A percentile compares a stretch with the other conserved stretches of the same genome.
Evolutionary conservation across 768 basidiomycete genomes (phyloP).

Genomic region (Rhizopogon roseolus): DNA sequence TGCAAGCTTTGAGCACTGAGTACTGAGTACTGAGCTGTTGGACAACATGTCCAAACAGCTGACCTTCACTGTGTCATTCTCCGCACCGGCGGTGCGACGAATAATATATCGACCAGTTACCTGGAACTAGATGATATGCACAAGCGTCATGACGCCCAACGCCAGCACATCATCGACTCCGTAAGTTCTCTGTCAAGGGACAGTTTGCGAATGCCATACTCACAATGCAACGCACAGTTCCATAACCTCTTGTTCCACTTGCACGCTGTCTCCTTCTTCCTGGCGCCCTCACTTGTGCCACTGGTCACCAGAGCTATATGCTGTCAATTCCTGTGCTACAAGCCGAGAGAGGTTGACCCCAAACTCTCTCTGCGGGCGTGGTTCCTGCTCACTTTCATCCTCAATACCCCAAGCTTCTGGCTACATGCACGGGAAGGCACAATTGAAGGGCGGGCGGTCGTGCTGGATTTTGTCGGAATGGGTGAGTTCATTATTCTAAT

Average conservation of each 20-base stretch:
- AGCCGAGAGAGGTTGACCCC: conserved; percentile 63
- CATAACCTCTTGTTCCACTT: conserved; percentile 69
- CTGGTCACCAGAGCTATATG: conserved; percentile 41
- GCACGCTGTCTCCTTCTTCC: conserved; percentile 71
- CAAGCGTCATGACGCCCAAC: conserved; percentile 59
- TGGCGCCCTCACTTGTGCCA: conserved; percentile 56
- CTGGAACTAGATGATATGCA: conserved; percentile 43
- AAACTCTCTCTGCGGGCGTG: conserved; percentile 66
- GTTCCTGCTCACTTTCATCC: conserved; percentile 50
- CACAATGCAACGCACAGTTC: conserved; percentile 38
- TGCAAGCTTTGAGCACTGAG: neutral
- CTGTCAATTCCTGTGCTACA: conserved; percentile 59
- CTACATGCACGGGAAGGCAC: conserved; percentile 50
- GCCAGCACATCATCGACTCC: conserved; percentile 66
- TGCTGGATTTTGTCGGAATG: conserved; percentile 78
- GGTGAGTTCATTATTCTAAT: conserved; percentile 32
- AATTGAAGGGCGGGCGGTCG: conserved; percentile 52
- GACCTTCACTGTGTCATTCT: conserved; percentile 1
- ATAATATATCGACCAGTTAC: neutral
- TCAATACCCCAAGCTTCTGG: conserved; percentile 60
- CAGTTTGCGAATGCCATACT: conserved; percentile 5
- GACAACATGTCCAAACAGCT: conserved; percentile 27
- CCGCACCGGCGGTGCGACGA: neutral
- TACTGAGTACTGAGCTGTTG: neutral
- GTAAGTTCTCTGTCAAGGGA: conserved; percentile 32